Evolutionary conservation across 78 protist genomes (phyloP), one percentile per base, ranked within the genome.

Genomic region (Goniomonas avonlea): DNA sequence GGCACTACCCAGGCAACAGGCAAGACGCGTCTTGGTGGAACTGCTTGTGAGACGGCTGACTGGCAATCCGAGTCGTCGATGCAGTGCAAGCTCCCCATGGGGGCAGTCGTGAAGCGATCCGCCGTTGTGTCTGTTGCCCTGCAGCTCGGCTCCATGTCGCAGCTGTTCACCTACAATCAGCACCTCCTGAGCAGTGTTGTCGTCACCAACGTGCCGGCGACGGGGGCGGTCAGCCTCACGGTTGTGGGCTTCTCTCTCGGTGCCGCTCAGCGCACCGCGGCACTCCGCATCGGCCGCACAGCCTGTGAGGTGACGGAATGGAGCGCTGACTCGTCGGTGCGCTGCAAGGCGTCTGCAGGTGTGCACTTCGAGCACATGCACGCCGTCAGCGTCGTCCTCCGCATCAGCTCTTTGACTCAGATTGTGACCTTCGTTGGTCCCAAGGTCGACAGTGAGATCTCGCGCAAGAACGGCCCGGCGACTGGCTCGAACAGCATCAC

Each of bases 201-300:
- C n/a, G n/a, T n/a, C 32, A 2, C 47, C 29, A 61, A 61, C 70
- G 48, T 38, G 13, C 48, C 27, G 43, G 70, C 34, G 45, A 11
- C 70, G 70, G 70, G 70, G 43, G 31, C 70, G 70, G 3, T 43
- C 29, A 35, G 47, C 38, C 48, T 61, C 48, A 61, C 70, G 70
- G 70, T 61, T 38, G 48, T 37, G 2, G 70, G 70, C 4, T 7
- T n/a, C 15, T 11, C 32, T 2, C 35, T 61, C 27, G 70, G 70
- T 8, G 48, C 9, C 27, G 5, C 21, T 13, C 23, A 21, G 38
- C 37, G 18, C 70, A 61, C 70, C 27, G 5, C 70, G 35, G 8
- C 18, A 43, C 4, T 61, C 32, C 13, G 35, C n/a, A 18, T 35
- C 7, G 70, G 70, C 23, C 18, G 5, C 32, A 61, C 70, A 21